These are phyloP conservation scores for Aspergillus calidoustus DNA, from an alignment of 2,329 filamentous ascomycete species.

Conservation along the genomic window DNA sequence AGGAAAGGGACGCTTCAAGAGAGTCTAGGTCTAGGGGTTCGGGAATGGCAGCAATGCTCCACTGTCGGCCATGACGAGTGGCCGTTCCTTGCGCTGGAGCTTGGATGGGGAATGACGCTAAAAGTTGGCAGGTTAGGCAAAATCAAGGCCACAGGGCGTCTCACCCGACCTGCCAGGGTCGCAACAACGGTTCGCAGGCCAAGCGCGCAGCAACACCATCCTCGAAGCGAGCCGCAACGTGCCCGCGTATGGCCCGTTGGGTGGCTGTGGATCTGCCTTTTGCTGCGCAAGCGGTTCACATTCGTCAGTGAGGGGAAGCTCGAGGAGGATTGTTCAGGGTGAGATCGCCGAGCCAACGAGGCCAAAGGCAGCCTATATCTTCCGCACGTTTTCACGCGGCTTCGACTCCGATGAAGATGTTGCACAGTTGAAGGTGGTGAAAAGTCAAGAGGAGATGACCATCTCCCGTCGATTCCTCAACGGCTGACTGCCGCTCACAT, in stretches of 20 bases:
- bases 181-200: conserved; percentile 6
- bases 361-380: neutral
- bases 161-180: neutral
- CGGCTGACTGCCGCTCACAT: conserved; percentile 11
- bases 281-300: conserved; percentile 15
- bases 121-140: conserved; percentile 10
- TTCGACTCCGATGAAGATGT: neutral
- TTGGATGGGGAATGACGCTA: conserved; percentile 21
- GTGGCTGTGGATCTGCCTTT: conserved; percentile 16
- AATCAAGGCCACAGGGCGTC: conserved; percentile 7
- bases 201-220: conserved; percentile 15
- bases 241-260: conserved; percentile 21
- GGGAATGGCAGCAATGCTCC: conserved; percentile 16
- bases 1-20: conserved; percentile 20
- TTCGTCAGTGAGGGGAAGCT: conserved; percentile 6
- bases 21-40: conserved; percentile 16
- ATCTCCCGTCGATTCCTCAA: neutral
- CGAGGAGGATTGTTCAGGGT: neutral
- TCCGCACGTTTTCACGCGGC: neutral
- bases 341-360: neutral
- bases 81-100: conserved; percentile 12
- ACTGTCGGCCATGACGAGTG: conserved; percentile 20
- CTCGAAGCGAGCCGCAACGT: conserved; percentile 21
- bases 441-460: neutral
- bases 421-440: neutral